Conservation (phyloP, 176 grass and related monocot species). For the Carex littledalei region DNA sequence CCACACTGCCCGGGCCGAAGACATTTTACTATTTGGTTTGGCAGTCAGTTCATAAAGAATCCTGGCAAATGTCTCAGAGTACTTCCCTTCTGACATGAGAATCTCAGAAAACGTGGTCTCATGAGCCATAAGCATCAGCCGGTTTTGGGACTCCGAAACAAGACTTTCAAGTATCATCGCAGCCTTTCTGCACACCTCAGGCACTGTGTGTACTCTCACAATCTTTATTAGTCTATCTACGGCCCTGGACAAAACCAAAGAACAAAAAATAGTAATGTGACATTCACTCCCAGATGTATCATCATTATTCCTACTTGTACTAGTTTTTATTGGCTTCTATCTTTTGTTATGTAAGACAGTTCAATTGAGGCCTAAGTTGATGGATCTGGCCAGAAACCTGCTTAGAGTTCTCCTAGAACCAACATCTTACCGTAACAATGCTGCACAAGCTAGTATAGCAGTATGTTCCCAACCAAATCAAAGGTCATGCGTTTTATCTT, state of each 20-base stretch:
- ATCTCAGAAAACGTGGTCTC: conserved; percentile 94
- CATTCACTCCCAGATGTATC: not conserved
- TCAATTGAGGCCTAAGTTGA: not conserved
- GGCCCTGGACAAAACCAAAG: conserved; percentile 54
- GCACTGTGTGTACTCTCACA: conserved; percentile 64
- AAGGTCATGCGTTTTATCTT: not conserved
- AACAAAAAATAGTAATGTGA: not conserved
- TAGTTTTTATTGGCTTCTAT: too few species aligned
- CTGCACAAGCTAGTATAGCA: not conserved
- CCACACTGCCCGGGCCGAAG: conserved; percentile 75
- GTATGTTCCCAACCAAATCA: not conserved
- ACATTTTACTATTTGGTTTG: conserved; percentile 68
- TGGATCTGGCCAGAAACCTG: not conserved
- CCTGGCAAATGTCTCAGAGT: conserved; percentile 86
- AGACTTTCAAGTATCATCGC: conserved; percentile 88
- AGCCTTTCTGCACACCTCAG: conserved; percentile 84
- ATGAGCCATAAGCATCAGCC: conserved; percentile 70
- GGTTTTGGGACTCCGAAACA: conserved; percentile 85
- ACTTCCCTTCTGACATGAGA: conserved; percentile 66
- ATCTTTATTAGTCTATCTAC: conserved; percentile 92
- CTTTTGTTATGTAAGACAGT: not conserved
- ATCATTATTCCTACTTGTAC: not conserved
- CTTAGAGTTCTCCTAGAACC: not conserved
- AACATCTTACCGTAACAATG: not conserved
- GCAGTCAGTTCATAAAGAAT: conserved; percentile 85